Evolutionary conservation across 306 rosid genomes (phyloP), one percentile per base, ranked within the genome.

Genomic region (Quercus robur): DNA sequence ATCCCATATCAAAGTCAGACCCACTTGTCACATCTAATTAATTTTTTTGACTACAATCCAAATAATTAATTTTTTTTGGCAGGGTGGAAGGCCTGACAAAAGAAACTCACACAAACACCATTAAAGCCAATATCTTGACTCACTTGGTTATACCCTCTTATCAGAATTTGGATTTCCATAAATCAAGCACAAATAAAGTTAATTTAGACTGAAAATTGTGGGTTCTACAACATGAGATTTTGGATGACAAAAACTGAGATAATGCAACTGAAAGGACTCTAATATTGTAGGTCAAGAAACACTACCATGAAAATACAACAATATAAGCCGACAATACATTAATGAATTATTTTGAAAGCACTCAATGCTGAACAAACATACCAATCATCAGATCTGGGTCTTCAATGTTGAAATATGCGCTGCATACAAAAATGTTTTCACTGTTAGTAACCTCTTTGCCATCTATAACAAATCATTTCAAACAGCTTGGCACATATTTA

Each of bases 131-230:
- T 35, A 74, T 68, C 73, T 56, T 79, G 81, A 77, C 66, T 80
- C 31, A 79, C 67, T 56, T 56, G 75, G 54, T 78, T 75, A 28
- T 38, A 61, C 67, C 74, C 61, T 69, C n/a, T 26, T 54, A 56
- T 87, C 73, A 52, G 84, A 73, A 55, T 59, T 75, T 73, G 84
- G 72, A 77, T 79, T 80, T 75, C 88, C 90, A 81, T 85, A 89
- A 81, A 87, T 85, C 78, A 89, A 82, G 88, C 86, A 85, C 82
- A 89, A 79, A 83, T 87, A 58, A n/a, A 46, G 9, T 49, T 31
- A 31, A 46, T 9, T 46, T 46, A 8, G 52, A 10, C 11, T 46
- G 4, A 46, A 9, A 46, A 46, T 46, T 46, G 14, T 62, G 25
- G 71, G 21, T 66, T 66, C 71, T 18, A 20, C 8, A 35, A 35